Conservation (phyloP, 2,329 filamentous ascomycete species). For the Hypomyces perniciosus region DNA sequence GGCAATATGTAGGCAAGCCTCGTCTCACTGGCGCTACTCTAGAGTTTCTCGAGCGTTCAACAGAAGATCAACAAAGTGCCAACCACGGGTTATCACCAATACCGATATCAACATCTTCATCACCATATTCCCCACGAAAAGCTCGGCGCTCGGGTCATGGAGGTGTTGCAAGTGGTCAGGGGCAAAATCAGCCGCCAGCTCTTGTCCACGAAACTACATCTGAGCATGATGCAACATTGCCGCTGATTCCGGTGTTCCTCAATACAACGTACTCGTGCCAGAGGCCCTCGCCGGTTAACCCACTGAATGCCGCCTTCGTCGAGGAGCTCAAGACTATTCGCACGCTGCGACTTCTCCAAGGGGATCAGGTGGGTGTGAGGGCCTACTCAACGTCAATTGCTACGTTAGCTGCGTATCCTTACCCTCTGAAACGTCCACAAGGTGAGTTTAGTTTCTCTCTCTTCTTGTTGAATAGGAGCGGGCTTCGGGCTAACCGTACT, state of each 20-base stretch:
- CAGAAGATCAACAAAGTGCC: conserved; percentile 11
- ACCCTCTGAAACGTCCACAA: conserved; percentile 33
- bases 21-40: background rate
- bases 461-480: background rate
- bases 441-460: conserved; percentile 25
- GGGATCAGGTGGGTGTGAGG: conserved; percentile 72
- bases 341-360: conserved; percentile 60
- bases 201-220: conserved; percentile 68
- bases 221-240: conserved; percentile 63
- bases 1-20: background rate
- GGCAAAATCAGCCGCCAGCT: conserved; percentile 20
- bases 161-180: background rate
- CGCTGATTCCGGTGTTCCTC: conserved; percentile 61
- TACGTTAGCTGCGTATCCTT: conserved; percentile 73
- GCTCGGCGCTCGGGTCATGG: background rate
- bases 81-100: background rate
- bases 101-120: background rate
- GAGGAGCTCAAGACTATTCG: conserved; percentile 68
- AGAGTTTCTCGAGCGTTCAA: conserved; percentile 19
- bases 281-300: conserved; percentile 61
- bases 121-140: conserved; percentile 5
- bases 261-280: conserved; percentile 68
- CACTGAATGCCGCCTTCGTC: conserved; percentile 73
- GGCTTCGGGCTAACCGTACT: background rate
- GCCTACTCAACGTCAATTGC: conserved; percentile 88